Base-by-base conservation (phyloP, 129 eudicot genomes). In the Flaveria robusta region DNA sequence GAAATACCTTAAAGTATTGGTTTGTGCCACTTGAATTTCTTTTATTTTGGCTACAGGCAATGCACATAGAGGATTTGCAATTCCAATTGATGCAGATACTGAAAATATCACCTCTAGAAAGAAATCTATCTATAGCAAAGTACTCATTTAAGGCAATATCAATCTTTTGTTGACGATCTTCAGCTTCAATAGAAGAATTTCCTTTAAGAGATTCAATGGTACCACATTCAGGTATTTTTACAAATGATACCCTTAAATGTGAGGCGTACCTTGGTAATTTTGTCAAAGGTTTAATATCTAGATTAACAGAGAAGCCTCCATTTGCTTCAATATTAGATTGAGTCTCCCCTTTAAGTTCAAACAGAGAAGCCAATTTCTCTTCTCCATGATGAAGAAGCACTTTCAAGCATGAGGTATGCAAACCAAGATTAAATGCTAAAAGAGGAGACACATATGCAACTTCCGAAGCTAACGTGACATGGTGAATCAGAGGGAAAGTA, bases 141-240 rank as follows among this genome's bases (percentile, higher is more conserved):
- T 93, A 93, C n/a, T 88, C 84, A 20, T 87, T 89, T 59, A 93
- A 91, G 60, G 92, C 96, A 77, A 68, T 41, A 76, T 93, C 98
- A 51, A 93, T 88, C 86, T 87, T 80, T 71, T 82, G 85, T 79
- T 93, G 98, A 42, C 97, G 98, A 68, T 90, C 86, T 77, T 83
- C 83, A 60, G 89, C 86, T 74, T 93, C 98, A 41, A 83, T 79
- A 7, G 89, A 81, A 42, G 97, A 88, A 67, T 75, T 82, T 68
- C 86, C 88, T 79, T 49, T 81, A 26, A 90, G 92, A 59, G 89
- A 79, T 58, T 87, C 93, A 81, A 93, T 88, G 66, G 79, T 87
- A 62, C 95, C 96, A 77, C 96, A 90, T 77, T 90, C 91, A 8
- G 98, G 97, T 74, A 93, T 85, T 84, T 91, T 93, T 77, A 93